A percentile compares a stretch with the other conserved stretches of the same genome.
phyloP scores from a whole-genome alignment of 768 basidiomycete species.

The Suillus bovinus region DNA sequence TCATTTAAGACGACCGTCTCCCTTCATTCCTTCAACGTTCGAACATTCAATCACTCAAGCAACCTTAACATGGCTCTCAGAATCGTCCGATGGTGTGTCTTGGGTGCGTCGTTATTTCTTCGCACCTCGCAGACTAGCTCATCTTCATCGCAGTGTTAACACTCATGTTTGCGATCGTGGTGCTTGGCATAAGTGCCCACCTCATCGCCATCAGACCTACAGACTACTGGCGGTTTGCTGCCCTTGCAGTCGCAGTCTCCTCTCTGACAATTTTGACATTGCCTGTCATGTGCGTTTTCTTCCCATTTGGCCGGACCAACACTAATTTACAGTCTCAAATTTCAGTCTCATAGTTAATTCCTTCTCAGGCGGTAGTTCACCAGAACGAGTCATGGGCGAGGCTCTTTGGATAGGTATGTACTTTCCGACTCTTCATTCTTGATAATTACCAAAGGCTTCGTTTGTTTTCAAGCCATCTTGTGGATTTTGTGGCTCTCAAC shows the following conservation, averaged over 20 bases:
- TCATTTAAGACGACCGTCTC: not conserved
- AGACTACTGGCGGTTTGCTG: slow-evolving; percentile 25
- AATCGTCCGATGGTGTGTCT: not conserved
- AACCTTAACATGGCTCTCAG: not conserved
- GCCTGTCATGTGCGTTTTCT: slow-evolving; percentile 25
- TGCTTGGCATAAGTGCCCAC: slow-evolving; percentile 30
- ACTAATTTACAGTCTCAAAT: not conserved
- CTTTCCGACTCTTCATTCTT: not conserved
- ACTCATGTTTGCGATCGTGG: slow-evolving; percentile 30
- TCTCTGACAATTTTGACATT: slow-evolving; percentile 30
- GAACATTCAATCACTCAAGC: not conserved
- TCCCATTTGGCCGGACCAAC: not conserved
- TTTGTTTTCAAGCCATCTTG: slow-evolving; percentile 28
- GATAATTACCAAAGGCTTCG: not conserved
- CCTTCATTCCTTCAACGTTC: not conserved
- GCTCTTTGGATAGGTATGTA: slow-evolving; percentile 37
- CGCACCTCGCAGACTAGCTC: not conserved
- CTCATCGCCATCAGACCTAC: slow-evolving; percentile 21
- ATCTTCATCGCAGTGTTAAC: slow-evolving; percentile 14
- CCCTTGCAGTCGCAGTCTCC: slow-evolving; percentile 31
- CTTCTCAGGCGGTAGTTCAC: not conserved
- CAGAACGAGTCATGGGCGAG: slow-evolving; percentile 39
- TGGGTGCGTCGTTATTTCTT: not conserved
- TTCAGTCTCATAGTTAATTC: slow-evolving; percentile 26
- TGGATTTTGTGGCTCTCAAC: slow-evolving; percentile 42